A percentile compares a stretch with the other conserved stretches of the same genome.
These are phyloP conservation scores for Tanacetum coccineum DNA, from an alignment of 129 eudicot species.

Conservation along the genomic window DNA sequence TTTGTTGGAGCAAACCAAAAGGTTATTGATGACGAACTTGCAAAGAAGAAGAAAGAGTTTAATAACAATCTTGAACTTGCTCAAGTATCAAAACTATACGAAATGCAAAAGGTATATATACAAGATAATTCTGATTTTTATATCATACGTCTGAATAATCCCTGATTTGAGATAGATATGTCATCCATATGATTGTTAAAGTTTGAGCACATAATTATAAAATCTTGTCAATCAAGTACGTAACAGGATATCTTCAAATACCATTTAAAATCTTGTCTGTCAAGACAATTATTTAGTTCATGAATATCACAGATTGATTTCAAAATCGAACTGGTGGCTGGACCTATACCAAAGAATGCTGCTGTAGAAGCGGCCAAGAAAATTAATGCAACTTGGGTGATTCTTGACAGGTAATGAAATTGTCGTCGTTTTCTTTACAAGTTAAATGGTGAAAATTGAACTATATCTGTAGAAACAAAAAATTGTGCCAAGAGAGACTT, in stretches of 20 bases:
- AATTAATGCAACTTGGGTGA: constrained; percentile 41
- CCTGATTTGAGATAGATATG: too few species aligned
- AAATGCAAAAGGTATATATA: constrained; percentile 31
- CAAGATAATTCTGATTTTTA: not conserved
- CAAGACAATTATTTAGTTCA: too few species aligned
- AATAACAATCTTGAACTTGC: constrained; percentile 28
- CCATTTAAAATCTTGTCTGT: too few species aligned
- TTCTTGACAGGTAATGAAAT: constrained; percentile 43
- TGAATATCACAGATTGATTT: constrained; percentile 29
- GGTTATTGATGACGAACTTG: constrained; percentile 30
- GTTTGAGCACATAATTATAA: too few species aligned
- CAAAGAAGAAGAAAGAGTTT: constrained; percentile 40
- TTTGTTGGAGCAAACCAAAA: constrained; percentile 39
- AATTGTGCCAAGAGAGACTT: not conserved
- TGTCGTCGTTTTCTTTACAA: not conserved
- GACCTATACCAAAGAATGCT: constrained; percentile 35
- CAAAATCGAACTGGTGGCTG: constrained; percentile 40
- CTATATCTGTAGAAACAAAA: too few species aligned
- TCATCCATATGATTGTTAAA: too few species aligned
- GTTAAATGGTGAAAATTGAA: not conserved
- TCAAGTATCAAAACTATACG: constrained; percentile 33
- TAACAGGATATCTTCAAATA: too few species aligned
- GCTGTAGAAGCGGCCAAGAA: constrained; percentile 37
- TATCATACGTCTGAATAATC: too few species aligned
- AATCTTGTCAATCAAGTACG: too few species aligned